Percentiles rank a stretch among this genome's conserved stretches.
These are phyloP conservation scores for Clonostachys solani DNA, from an alignment of 2,329 filamentous ascomycete species.

Conservation along the genomic window DNA sequence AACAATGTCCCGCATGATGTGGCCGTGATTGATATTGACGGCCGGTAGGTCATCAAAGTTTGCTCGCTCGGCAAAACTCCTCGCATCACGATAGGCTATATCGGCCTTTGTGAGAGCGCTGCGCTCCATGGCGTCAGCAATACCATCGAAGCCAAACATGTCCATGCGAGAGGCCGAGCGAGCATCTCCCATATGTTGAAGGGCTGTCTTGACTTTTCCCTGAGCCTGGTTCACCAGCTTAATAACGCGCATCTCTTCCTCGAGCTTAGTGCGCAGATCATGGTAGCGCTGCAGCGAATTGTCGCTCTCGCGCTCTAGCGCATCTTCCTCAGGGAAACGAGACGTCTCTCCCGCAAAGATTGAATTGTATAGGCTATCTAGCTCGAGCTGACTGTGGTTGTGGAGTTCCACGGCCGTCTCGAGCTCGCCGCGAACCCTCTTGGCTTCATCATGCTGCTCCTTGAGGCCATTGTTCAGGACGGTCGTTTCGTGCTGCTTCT, in stretches of 20 bases:
- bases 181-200: conserved; percentile 34
- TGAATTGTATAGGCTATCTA: conserved; percentile 38
- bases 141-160: conserved; percentile 30
- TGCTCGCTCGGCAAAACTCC: background rate
- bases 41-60: conserved; percentile 22
- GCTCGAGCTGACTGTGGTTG: conserved; percentile 32
- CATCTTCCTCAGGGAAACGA: conserved; percentile 48
- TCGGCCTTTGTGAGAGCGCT: conserved; percentile 28
- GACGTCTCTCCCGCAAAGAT: conserved; percentile 51
- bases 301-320: conserved; percentile 29
- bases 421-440: conserved; percentile 24
- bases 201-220: conserved; percentile 20
- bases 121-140: background rate
- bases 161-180: conserved; percentile 35
- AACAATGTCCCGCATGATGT: conserved; percentile 44
- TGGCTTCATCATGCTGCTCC: conserved; percentile 31
- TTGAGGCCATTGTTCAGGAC: conserved; percentile 33
- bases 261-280: conserved; percentile 22
- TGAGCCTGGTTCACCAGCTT: conserved; percentile 32
- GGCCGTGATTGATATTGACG: conserved; percentile 37
- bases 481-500: conserved; percentile 39
- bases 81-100: background rate
- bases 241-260: conserved; percentile 35
- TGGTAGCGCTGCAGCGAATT: conserved; percentile 29
- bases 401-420: conserved; percentile 26